phyloP scores from a whole-genome alignment of 176 grass and related monocot genomes.

The Themeda triandra region DNA sequence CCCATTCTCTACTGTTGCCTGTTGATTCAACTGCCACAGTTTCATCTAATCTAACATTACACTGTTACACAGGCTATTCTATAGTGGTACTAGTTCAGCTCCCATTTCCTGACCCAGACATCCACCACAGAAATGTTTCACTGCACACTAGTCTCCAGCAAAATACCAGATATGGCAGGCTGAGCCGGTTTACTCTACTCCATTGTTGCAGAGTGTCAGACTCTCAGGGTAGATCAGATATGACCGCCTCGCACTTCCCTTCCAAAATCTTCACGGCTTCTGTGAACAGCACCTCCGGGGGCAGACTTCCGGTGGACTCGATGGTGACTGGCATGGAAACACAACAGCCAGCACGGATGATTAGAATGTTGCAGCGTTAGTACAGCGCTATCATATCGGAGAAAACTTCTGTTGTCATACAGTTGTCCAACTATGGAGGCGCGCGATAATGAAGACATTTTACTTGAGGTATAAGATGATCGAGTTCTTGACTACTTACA shows the following conservation, averaged over 20 bases:
- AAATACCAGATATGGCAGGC: neutral
- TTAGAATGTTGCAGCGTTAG: neutral
- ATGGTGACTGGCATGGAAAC: constrained; percentile 59
- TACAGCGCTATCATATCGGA: neutral
- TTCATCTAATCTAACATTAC: neutral
- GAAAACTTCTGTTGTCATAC: neutral
- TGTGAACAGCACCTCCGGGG: constrained; percentile 67
- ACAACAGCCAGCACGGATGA: neutral
- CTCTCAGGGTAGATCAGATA: constrained; percentile 64
- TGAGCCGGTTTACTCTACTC: neutral
- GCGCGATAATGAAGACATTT: neutral
- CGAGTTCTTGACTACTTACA: constrained; percentile 47
- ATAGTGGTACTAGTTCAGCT: neutral
- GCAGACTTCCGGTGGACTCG: constrained; percentile 55
- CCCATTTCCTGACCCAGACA: neutral
- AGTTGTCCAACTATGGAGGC: neutral
- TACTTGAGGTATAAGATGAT: neutral
- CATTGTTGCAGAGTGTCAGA: too few relatives aligned
- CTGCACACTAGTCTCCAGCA: neutral
- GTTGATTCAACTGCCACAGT: too few relatives aligned
- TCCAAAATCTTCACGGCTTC: constrained; percentile 81
- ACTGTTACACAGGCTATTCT: too few relatives aligned
- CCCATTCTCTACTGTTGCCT: too few relatives aligned
- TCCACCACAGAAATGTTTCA: neutral
- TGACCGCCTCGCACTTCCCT: constrained; percentile 67